Evolutionary conservation across 2,329 filamentous ascomycete genomes (phyloP), one percentile per base, ranked within the genome.

Genomic region (Nigrospora oryzae): DNA sequence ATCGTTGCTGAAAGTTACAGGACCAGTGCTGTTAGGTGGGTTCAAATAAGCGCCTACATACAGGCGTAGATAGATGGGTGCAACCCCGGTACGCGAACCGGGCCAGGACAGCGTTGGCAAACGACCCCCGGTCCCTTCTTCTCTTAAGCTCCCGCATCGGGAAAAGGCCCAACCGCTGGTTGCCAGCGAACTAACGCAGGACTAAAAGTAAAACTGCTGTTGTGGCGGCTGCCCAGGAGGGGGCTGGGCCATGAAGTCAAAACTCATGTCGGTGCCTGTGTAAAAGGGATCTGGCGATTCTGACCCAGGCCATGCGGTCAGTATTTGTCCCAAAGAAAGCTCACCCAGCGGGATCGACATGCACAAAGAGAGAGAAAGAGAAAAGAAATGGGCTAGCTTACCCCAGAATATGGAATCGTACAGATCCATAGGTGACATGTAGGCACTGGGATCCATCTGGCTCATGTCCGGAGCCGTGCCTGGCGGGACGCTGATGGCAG

Each of bases 401-500:
- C 79, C 79, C 71, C 78, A 82, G 65, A 82, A 83, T 38, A 84
- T 84, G 4, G 78, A 81, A 54, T 83, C 79, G 56, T 82, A 84
- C 1, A 84, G 63, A 48, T 84, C 80, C 77, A 84, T 79, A 1
- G 80, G 80, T 34, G 79, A 80, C 69, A 83, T 78, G 51, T 79
- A 75, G 32, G 77, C 66, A 3, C 73, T 67, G 14, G 76, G 75
- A 48, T 82, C 79, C 11, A 77, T 63, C 33, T 66, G 60, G 40
- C 64, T 60, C 41, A 79, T 61, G 38, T 71, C 71, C 7, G 73
- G 61, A 32, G 40, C 56, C 60, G 37, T 63, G 58, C 28, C 49
- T 59, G 14, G 55, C 52, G 12, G 57, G 23, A 28, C 43, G 49
- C 15, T 51, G 53, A 40, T 62, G 65, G 23, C 23, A 28, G 23